phyloP scores from a whole-genome alignment of 73 alveolate genomes.

The Paramecium octaurelia region DNA sequence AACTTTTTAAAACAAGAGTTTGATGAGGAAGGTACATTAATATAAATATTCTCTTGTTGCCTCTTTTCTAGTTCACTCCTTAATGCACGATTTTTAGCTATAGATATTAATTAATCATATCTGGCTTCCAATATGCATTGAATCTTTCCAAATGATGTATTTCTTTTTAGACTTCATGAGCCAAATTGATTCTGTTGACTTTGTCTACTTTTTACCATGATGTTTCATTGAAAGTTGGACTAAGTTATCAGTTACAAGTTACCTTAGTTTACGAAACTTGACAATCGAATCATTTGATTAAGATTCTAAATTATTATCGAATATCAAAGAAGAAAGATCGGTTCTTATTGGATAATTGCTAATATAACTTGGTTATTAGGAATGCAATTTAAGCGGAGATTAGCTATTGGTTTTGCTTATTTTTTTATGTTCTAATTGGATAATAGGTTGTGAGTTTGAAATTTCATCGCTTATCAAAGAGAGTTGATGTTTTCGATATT shows the following conservation, averaged over 20 bases:
- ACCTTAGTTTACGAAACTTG: not conserved
- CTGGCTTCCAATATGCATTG: not conserved
- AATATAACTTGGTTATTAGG: not conserved
- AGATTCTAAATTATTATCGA: not conserved
- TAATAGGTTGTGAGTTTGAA: not conserved
- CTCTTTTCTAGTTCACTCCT: not conserved
- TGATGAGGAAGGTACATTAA: not conserved
- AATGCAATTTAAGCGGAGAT: not conserved
- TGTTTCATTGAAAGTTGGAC: not conserved
- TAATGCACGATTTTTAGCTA: not conserved
- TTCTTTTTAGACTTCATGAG: conserved; percentile 4
- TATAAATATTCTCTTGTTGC: not conserved
- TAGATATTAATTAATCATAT: not conserved
- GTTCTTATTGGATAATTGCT: not conserved
- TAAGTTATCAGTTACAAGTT: not conserved
- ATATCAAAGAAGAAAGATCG: not conserved
- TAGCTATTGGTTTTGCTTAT: not conserved
- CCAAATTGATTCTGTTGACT: not conserved
- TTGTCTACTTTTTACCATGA: not conserved
- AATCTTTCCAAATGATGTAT: conserved; percentile 19
- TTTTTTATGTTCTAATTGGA: not conserved
- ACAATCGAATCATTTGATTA: not conserved
- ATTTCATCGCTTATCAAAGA: not conserved
- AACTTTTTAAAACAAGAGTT: not conserved
- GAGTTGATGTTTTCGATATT: not conserved